phyloP scores from a whole-genome alignment of 2,329 filamentous ascomycete genomes.

The Blastomyces gilchristii region DNA sequence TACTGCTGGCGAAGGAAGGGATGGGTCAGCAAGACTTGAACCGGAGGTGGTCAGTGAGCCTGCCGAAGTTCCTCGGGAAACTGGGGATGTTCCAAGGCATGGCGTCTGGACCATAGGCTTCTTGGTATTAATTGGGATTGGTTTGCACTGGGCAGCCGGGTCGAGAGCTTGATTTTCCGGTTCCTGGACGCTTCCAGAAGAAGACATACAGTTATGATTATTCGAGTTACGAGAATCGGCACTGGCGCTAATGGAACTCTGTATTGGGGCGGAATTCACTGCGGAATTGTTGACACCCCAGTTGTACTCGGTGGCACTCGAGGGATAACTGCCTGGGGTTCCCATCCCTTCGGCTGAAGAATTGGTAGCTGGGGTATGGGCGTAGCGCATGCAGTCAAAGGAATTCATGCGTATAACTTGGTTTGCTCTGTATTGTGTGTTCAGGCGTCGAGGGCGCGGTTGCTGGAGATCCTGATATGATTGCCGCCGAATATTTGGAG shows the following conservation, averaged over 20 bases:
- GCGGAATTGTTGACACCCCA: not conserved
- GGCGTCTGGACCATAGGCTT: not conserved
- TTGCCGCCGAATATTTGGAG: not conserved
- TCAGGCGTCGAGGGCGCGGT: not conserved
- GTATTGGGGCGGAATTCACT: not conserved
- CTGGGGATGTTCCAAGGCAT: not conserved
- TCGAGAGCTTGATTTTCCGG: not conserved
- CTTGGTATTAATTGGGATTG: not conserved
- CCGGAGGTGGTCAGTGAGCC: not conserved
- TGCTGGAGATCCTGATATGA: slow-evolving; percentile 1
- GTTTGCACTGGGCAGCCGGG: not conserved
- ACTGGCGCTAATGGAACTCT: not conserved
- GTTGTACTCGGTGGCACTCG: not conserved
- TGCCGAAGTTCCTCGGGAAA: not conserved
- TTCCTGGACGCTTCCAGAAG: not conserved
- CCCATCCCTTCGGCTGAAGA: not conserved
- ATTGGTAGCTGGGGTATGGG: not conserved
- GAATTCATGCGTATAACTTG: slow-evolving; percentile 2
- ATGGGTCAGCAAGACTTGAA: not conserved
- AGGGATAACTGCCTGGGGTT: not conserved
- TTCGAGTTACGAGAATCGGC: not conserved
- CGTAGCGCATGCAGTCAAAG: not conserved
- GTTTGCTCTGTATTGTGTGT: not conserved
- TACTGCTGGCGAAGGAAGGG: not conserved
- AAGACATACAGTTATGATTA: not conserved